Evolutionary conservation across 148 eudicot genomes (phyloP).

Genomic region (Fagopyrum homotropicum): DNA sequence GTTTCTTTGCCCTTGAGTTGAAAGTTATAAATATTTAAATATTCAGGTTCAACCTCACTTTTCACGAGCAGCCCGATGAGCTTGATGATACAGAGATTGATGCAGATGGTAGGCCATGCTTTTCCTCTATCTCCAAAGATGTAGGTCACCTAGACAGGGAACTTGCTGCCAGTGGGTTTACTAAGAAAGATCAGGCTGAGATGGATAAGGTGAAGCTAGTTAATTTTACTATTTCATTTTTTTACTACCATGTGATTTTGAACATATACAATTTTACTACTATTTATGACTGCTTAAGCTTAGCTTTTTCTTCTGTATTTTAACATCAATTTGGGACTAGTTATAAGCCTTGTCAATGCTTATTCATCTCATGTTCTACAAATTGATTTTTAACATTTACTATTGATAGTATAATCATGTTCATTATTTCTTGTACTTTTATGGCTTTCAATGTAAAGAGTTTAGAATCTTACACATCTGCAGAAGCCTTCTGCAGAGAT

Average conservation of each 20-base stretch:
- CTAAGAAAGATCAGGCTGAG: conserved; percentile 44
- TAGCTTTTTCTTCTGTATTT: not conserved
- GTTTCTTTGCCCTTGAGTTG: not conserved
- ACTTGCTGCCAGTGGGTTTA: conserved; percentile 75
- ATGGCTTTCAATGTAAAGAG: not conserved
- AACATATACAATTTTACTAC: not conserved
- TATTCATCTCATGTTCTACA: not conserved
- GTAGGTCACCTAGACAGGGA: conserved; percentile 22
- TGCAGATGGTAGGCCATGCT: conserved; percentile 43
- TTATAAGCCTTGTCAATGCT: not conserved
- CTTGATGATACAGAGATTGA: conserved; percentile 44
- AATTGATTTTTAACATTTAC: not conserved
- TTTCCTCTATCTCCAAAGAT: conserved; percentile 12
- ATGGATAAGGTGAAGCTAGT: conserved; percentile 38
- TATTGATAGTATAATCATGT: not conserved
- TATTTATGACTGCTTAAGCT: not conserved
- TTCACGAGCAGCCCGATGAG: conserved; percentile 43
- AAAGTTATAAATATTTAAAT: not conserved
- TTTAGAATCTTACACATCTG: not conserved
- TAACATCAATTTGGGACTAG: not conserved
- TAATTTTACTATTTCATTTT: not conserved
- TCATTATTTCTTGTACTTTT: not conserved
- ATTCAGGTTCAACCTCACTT: conserved; percentile 60
- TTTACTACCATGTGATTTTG: not conserved
- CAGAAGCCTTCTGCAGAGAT: not conserved